Conservation (phyloP, 805 yeast species). For the Candida lessepsii region DNA sequence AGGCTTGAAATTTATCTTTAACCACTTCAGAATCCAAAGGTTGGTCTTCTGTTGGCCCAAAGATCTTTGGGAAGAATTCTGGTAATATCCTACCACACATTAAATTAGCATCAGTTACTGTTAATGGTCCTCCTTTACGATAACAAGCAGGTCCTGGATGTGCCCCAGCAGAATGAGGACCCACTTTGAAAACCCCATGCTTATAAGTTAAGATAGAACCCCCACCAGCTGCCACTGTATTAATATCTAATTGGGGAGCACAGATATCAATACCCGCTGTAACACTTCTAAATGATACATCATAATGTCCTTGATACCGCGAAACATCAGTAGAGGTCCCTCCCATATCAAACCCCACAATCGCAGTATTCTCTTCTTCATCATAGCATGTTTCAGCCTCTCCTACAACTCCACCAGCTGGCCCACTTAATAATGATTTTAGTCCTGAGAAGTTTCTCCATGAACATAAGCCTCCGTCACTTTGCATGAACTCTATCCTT, state of each 20-base stretch:
- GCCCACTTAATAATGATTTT: slow-evolving; percentile 21
- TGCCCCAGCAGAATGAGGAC: slow-evolving; percentile 36
- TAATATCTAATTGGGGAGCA: slow-evolving; percentile 42
- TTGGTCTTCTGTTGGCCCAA: slow-evolving; percentile 33
- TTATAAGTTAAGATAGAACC: slow-evolving; percentile 36
- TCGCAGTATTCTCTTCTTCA: slow-evolving; percentile 51
- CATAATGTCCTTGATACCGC: slow-evolving; percentile 57
- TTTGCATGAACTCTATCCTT: slow-evolving; percentile 21
- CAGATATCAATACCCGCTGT: slow-evolving; percentile 82
- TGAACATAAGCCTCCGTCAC: slow-evolving; percentile 22
- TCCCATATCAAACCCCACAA: slow-evolving; percentile 87
- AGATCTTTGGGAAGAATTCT: slow-evolving; percentile 38
- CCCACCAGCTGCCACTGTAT: slow-evolving; percentile 46
- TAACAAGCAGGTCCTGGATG: slow-evolving; percentile 40
- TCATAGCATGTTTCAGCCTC: slow-evolving; percentile 21
- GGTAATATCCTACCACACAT: slow-evolving; percentile 30
- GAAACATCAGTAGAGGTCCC: slow-evolving; percentile 66
- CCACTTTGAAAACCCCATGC: slow-evolving; percentile 35
- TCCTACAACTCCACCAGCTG: slow-evolving; percentile 26
- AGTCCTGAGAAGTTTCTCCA: slow-evolving; percentile 19
- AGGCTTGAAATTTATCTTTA: slow-evolving; percentile 47
- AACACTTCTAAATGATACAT: slow-evolving; percentile 79
- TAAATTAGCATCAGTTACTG: slow-evolving; percentile 36
- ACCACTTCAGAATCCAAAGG: slow-evolving; percentile 35
- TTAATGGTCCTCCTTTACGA: slow-evolving; percentile 35